phyloP scores from a whole-genome alignment of 139 green algal species.

The Axilococcus clingmanii region DNA sequence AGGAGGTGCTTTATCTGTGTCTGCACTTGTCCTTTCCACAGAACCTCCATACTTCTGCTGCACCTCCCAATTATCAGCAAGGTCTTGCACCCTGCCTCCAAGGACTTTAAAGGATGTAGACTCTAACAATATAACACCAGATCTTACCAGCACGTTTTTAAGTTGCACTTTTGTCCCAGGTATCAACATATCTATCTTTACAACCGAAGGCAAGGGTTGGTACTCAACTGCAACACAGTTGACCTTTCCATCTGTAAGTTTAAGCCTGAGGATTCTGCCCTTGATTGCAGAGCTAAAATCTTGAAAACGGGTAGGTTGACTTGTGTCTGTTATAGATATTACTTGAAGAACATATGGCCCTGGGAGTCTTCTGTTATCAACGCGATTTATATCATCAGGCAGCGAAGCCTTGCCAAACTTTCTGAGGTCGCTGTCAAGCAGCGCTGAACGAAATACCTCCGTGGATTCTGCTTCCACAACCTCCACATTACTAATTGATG shows the following conservation, averaged over 20 bases:
- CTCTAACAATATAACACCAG: constrained; percentile 29
- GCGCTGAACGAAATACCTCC: too few relatives aligned
- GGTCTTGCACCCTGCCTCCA: constrained; percentile 27
- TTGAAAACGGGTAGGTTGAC: constrained; percentile 5
- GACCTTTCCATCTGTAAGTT: constrained; percentile 14
- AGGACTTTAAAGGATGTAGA: constrained; percentile 27
- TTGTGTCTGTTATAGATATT: not conserved
- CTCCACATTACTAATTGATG: too few relatives aligned
- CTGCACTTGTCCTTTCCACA: not conserved
- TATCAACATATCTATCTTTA: constrained; percentile 6
- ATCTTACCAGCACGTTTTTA: not conserved
- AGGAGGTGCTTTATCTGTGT: constrained; percentile 20
- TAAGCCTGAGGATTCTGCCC: constrained; percentile 13
- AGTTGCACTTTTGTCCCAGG: constrained; percentile 17
- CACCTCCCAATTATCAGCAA: constrained; percentile 31
- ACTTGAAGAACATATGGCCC: constrained; percentile 16
- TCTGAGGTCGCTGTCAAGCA: not conserved
- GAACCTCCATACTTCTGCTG: constrained; percentile 32
- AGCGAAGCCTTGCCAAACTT: constrained; percentile 13
- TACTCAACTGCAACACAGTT: constrained; percentile 16
- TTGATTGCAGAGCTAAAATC: not conserved
- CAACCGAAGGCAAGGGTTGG: not conserved
- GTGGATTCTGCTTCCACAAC: too few relatives aligned
- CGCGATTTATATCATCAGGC: constrained; percentile 14
- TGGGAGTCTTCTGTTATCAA: constrained; percentile 6